A percentile compares a stretch with the other conserved stretches of the same genome.
Conservation (phyloP, 2,329 filamentous ascomycete species). For the Fusarium sp. region DNA sequence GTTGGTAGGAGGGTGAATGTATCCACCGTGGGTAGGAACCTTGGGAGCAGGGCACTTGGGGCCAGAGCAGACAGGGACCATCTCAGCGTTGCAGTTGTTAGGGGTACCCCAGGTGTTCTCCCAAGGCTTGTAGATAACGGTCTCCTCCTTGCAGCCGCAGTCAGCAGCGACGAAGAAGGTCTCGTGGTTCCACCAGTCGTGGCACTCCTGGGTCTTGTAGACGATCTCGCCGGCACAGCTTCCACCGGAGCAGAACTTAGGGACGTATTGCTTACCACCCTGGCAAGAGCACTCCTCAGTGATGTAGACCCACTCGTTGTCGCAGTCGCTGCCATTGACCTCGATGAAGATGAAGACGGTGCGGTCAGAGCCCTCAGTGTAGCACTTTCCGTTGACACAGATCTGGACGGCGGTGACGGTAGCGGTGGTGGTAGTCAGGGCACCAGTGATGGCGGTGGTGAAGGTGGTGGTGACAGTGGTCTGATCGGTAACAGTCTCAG, state of each 20-base stretch:
- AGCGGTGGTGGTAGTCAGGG: neutral
- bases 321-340: slow-evolving; percentile 26
- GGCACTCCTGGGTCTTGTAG: slow-evolving; percentile 31
- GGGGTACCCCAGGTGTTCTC: slow-evolving; percentile 23
- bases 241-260: slow-evolving; percentile 15
- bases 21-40: neutral
- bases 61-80: neutral
- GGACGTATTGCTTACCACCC: slow-evolving; percentile 27
- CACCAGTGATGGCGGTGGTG: neutral
- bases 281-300: slow-evolving; percentile 24
- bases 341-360: slow-evolving; percentile 30
- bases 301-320: slow-evolving; percentile 25
- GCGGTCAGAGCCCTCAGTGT: neutral
- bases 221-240: slow-evolving; percentile 28
- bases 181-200: slow-evolving; percentile 16
- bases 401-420: slow-evolving; percentile 23
- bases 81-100: neutral
- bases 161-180: slow-evolving; percentile 20
- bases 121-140: slow-evolving; percentile 35
- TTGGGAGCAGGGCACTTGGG: slow-evolving; percentile 2
- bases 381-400: slow-evolving; percentile 22
- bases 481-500: slow-evolving; percentile 6
- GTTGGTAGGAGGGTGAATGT: neutral
- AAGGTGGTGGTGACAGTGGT: slow-evolving; percentile 25
- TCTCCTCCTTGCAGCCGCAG: slow-evolving; percentile 22